Evolutionary conservation across 805 yeast genomes (phyloP).

Genomic region (Metschnikowia lunata): DNA sequence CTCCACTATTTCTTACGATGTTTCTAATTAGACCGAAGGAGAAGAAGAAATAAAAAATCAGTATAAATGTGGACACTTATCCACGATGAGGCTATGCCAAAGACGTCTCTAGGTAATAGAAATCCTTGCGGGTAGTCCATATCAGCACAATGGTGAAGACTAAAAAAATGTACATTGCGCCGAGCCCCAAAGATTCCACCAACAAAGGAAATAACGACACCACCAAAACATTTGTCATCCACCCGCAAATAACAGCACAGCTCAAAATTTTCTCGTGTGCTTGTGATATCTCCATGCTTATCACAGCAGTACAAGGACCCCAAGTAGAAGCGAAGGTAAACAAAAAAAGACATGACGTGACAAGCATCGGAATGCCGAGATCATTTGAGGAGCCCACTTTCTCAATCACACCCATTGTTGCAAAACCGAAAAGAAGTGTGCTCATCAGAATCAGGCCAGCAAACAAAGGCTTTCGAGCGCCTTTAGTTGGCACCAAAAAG

Average conservation of each 20-base stretch:
- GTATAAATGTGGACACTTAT: too few species aligned
- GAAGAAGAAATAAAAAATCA: too few species aligned
- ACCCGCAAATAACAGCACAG: slow-evolving; percentile 18
- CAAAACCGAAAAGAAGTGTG: slow-evolving; percentile 2
- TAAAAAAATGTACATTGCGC: slow-evolving; percentile 19
- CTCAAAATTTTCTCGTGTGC: slow-evolving; percentile 21
- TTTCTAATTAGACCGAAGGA: too few species aligned
- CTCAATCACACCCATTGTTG: slow-evolving; percentile 4
- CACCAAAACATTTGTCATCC: slow-evolving; percentile 23
- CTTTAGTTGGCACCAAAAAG: slow-evolving; percentile 12
- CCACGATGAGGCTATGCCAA: too few species aligned
- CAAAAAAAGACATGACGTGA: slow-evolving; percentile 18
- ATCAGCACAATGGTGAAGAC: slow-evolving; percentile 16
- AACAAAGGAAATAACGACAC: slow-evolving; percentile 21
- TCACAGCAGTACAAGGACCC: slow-evolving; percentile 31
- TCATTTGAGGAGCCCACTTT: background rate
- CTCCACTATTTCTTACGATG: too few species aligned
- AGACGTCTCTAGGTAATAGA: background rate
- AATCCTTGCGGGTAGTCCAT: slow-evolving; percentile 7
- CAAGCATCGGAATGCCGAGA: slow-evolving; percentile 12
- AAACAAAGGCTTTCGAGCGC: slow-evolving; percentile 12
- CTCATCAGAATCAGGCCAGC: slow-evolving; percentile 7
- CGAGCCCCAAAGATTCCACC: slow-evolving; percentile 17
- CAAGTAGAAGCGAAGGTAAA: slow-evolving; percentile 24
- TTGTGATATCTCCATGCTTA: slow-evolving; percentile 20